These are phyloP conservation scores for Kluyveromyces sp. DNA, from an alignment of 1,139 yeast species.

Conservation along the genomic window DNA sequence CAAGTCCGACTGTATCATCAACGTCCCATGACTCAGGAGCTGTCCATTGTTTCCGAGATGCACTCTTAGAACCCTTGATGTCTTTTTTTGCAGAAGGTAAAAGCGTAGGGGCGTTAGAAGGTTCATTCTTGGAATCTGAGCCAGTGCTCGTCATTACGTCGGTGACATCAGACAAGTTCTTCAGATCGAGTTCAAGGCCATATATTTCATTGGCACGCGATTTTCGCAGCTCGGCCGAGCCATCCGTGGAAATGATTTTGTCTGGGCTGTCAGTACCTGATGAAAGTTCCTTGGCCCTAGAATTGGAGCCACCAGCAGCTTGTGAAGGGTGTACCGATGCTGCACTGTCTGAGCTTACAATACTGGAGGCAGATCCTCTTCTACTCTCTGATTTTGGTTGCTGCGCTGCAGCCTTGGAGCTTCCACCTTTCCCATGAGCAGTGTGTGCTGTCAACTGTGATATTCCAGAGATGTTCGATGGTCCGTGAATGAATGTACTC, in stretches of 20 bases:
- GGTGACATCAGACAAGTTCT: slow-evolving; percentile 28
- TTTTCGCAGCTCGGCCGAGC: neutral
- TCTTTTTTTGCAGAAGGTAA: neutral
- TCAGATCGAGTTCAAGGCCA: slow-evolving; percentile 26
- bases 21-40: slow-evolving; percentile 85
- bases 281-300: neutral
- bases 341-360: slow-evolving; percentile 8
- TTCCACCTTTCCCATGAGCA: slow-evolving; percentile 4
- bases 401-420: neutral
- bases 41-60: slow-evolving; percentile 38
- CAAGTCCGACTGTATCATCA: slow-evolving; percentile 33
- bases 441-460: slow-evolving; percentile 13
- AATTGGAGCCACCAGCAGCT: neutral
- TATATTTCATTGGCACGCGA: neutral
- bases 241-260: neutral
- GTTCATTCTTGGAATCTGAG: slow-evolving; percentile 3
- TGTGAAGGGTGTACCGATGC: neutral
- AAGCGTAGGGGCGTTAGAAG: neutral
- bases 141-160: slow-evolving; percentile 12
- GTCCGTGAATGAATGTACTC: slow-evolving; percentile 20
- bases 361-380: slow-evolving; percentile 15
- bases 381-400: slow-evolving; percentile 11
- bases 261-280: slow-evolving; percentile 1
- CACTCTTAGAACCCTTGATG: neutral
- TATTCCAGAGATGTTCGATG: slow-evolving; percentile 8